These are phyloP conservation scores for Dalechampia spathulata DNA, from an alignment of 441 rosid species.

Conservation along the genomic window DNA sequence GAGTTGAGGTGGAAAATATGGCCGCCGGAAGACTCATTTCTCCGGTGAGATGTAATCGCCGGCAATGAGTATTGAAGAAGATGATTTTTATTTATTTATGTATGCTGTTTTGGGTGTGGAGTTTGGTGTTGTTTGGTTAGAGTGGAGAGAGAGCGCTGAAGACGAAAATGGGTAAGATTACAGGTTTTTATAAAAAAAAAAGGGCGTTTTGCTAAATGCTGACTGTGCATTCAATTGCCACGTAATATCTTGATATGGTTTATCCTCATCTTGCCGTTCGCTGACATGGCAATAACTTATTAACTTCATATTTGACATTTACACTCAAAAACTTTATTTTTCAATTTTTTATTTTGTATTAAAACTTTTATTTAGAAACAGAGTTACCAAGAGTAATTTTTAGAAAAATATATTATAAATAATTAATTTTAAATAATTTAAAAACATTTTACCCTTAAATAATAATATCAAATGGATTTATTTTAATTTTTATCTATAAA, in stretches of 20 bases:
- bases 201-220: conserved; percentile 9
- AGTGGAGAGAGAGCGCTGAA: conserved; percentile 19
- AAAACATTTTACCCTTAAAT: no score
- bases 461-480: no score
- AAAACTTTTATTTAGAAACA: no score
- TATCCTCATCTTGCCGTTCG: conserved; percentile 1
- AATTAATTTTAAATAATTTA: no score
- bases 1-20: conserved; percentile 10
- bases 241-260: conserved; percentile 15
- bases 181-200: conserved; percentile 33
- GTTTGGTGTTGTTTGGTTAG: conserved; percentile 12
- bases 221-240: conserved; percentile 28
- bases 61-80: conserved; percentile 1
- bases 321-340: neutral
- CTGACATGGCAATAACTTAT: no score
- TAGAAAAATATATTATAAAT: no score
- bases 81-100: no score
- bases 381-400: no score
- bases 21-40: conserved; percentile 36
- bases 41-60: conserved; percentile 30
- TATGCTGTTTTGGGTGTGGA: neutral
- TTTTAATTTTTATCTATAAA: no score
- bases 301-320: no score
- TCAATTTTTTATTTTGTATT: no score
- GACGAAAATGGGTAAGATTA: conserved; percentile 7